A percentile compares a stretch with the other conserved stretches of the same genome.
These are phyloP conservation scores for Reutealis trisperma DNA, from an alignment of 345 rosid genomes.

Conservation along the genomic window DNA sequence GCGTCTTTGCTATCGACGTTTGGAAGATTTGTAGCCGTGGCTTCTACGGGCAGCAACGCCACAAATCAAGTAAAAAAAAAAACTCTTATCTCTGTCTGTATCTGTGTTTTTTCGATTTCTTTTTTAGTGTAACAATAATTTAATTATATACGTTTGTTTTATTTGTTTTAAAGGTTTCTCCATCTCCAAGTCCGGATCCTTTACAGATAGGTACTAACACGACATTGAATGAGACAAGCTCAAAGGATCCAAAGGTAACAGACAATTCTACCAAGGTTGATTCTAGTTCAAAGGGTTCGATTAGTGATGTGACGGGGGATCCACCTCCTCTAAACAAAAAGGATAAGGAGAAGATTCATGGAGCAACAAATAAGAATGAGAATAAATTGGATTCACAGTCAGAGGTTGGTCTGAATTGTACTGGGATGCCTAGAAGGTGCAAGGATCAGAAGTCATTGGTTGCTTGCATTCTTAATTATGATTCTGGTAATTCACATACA, in stretches of 20 bases:
- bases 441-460: conserved; percentile 28
- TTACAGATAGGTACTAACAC: conserved; percentile 16
- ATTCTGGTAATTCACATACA: conserved; percentile 39
- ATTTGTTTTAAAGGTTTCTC: conserved; percentile 42
- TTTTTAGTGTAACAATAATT: not conserved
- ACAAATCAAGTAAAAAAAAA: conserved; percentile 35
- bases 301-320: conserved; percentile 1
- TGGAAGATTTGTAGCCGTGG: conserved; percentile 37
- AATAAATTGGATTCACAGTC: conserved; percentile 33
- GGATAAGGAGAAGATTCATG: conserved; percentile 22
- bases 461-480: conserved; percentile 58
- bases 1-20: conserved; percentile 30
- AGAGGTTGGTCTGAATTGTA: conserved; percentile 44
- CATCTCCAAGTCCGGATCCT: conserved; percentile 36
- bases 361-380: conserved; percentile 23
- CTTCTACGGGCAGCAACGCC: conserved; percentile 25
- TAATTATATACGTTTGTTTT: not conserved
- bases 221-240: conserved; percentile 13
- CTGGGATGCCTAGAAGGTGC: conserved; percentile 46
- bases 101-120: not conserved
- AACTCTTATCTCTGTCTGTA: not conserved
- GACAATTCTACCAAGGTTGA: conserved; percentile 28
- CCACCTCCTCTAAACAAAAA: conserved; percentile 31
- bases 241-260: conserved; percentile 21
- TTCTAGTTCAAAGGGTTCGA: conserved; percentile 25